A percentile compares a stretch with the other conserved stretches of the same genome.
These are phyloP conservation scores for Nemophila menziesii DNA, from an alignment of 257 asterid genomes.

Conservation along the genomic window DNA sequence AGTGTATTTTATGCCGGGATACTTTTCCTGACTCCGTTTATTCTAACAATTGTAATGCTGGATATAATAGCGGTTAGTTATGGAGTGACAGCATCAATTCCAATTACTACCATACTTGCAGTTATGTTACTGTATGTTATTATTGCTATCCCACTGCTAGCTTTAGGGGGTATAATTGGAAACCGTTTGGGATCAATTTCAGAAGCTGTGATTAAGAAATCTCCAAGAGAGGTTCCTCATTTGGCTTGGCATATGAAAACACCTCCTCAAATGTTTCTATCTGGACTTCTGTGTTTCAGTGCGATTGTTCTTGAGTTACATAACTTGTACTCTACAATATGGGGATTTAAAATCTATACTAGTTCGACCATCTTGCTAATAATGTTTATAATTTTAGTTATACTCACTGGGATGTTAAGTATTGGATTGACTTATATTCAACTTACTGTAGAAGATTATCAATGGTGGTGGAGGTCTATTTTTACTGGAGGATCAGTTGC, in stretches of 20 bases:
- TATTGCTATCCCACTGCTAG: slow-evolving; percentile 51
- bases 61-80: slow-evolving; percentile 37
- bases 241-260: slow-evolving; percentile 54
- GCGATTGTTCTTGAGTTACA: slow-evolving; percentile 66
- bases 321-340: slow-evolving; percentile 53
- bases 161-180: slow-evolving; percentile 56
- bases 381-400: slow-evolving; percentile 39
- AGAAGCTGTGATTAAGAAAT: slow-evolving; percentile 33
- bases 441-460: slow-evolving; percentile 60
- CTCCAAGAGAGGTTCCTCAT: slow-evolving; percentile 41
- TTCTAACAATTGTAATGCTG: slow-evolving; percentile 35
- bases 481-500: slow-evolving; percentile 76
- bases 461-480: slow-evolving; percentile 94
- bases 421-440: slow-evolving; percentile 68
- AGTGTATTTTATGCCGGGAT: slow-evolving; percentile 37
- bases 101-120: slow-evolving; percentile 48
- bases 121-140: slow-evolving; percentile 33
- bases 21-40: slow-evolving; percentile 45
- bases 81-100: slow-evolving; percentile 57
- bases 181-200: slow-evolving; percentile 30
- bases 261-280: slow-evolving; percentile 67
- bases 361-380: slow-evolving; percentile 37
- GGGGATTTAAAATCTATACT: slow-evolving; percentile 71
- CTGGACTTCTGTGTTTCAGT: slow-evolving; percentile 75
- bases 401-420: slow-evolving; percentile 48